phyloP scores from a whole-genome alignment of 2,329 filamentous ascomycete genomes.

The Aspergillus flavus region DNA sequence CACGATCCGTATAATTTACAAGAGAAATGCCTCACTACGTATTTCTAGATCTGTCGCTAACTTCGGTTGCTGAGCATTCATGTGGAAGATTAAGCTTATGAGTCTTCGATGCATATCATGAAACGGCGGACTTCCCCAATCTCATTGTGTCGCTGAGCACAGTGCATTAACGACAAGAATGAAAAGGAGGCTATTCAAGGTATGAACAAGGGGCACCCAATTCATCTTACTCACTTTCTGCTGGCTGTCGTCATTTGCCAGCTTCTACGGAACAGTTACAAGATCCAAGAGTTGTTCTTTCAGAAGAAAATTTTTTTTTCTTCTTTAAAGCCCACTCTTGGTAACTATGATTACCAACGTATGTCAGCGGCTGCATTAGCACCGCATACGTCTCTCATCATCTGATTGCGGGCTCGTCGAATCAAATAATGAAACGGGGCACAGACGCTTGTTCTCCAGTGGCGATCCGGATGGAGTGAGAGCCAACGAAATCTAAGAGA shows the following conservation, averaged over 20 bases:
- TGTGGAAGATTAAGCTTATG: constrained; percentile 5
- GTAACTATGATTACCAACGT: constrained; percentile 16
- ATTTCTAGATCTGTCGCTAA: not conserved
- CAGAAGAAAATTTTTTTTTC: not conserved
- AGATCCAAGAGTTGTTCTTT: not conserved
- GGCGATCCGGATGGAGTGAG: constrained; percentile 12
- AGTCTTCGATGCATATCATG: not conserved
- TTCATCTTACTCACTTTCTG: not conserved
- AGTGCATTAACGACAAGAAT: not conserved
- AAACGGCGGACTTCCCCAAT: not conserved
- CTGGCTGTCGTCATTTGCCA: not conserved
- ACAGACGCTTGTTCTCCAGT: constrained; percentile 13
- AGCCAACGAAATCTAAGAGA: constrained; percentile 14
- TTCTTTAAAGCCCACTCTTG: not conserved
- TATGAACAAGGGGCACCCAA: not conserved
- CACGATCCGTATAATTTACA: not conserved
- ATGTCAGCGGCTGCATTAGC: constrained; percentile 19
- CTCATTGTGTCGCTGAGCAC: not conserved
- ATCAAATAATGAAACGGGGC: constrained; percentile 16
- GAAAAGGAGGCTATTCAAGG: not conserved
- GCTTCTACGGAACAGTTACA: not conserved
- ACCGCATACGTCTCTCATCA: constrained; percentile 21
- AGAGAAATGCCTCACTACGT: not conserved
- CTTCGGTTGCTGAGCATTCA: not conserved
- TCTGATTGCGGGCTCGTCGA: constrained; percentile 17